A percentile compares a stretch with the other conserved stretches of the same genome.
These are phyloP conservation scores for Beauveria scarabaeidicola DNA, from an alignment of 2,329 filamentous ascomycete species.

Conservation along the genomic window DNA sequence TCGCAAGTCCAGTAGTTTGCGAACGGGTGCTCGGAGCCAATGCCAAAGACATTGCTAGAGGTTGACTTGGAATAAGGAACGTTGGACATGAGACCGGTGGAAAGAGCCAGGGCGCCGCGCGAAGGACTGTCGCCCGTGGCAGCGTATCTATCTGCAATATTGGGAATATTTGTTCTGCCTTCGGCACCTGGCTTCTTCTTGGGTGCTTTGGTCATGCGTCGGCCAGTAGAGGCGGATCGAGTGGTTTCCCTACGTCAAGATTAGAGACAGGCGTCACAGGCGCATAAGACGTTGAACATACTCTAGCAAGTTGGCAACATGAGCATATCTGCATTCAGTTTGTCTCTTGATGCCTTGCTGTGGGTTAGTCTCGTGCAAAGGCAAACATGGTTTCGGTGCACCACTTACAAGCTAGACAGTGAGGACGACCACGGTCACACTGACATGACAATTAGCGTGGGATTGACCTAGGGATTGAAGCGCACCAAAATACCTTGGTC, in stretches of 20 bases:
- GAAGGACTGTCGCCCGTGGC: slow-evolving; percentile 34
- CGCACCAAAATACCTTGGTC: slow-evolving; percentile 55
- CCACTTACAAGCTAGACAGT: slow-evolving; percentile 57
- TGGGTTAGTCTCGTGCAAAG: slow-evolving; percentile 14
- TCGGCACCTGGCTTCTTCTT: slow-evolving; percentile 40
- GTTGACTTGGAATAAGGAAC: slow-evolving; percentile 63
- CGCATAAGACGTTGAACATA: slow-evolving; percentile 30
- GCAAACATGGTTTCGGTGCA: slow-evolving; percentile 19
- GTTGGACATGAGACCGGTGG: slow-evolving; percentile 58
- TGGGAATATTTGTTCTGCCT: slow-evolving; percentile 38
- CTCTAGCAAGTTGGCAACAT: slow-evolving; percentile 70
- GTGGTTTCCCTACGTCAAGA: slow-evolving; percentile 43
- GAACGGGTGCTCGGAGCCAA: slow-evolving; percentile 70
- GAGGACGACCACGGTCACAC: slow-evolving; percentile 67
- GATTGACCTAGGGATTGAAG: background rate
- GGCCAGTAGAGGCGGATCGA: slow-evolving; percentile 42
- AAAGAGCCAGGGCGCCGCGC: slow-evolving; percentile 44
- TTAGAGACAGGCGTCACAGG: slow-evolving; percentile 3
- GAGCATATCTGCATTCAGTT: slow-evolving; percentile 66
- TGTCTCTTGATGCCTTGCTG: slow-evolving; percentile 63
- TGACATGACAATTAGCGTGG: slow-evolving; percentile 24
- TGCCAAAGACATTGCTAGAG: slow-evolving; percentile 72
- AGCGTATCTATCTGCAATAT: slow-evolving; percentile 47
- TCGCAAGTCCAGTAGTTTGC: slow-evolving; percentile 80
- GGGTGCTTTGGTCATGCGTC: slow-evolving; percentile 49